Conservation (phyloP, 306 rosid species). For the Chamaecrista fasciculata region DNA sequence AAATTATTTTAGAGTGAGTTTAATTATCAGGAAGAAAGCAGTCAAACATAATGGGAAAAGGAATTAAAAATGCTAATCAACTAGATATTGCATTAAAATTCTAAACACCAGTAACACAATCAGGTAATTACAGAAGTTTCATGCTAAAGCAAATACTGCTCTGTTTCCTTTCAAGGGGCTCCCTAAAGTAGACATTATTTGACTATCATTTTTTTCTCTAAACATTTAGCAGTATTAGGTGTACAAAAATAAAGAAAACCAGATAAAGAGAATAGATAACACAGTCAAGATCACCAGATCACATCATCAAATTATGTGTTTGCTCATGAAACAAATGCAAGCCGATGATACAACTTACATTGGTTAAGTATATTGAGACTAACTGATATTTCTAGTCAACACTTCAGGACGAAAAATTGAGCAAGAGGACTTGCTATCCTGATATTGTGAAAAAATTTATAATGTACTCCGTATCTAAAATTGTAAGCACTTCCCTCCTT, state of each 20-base stretch:
- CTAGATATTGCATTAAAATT: not conserved
- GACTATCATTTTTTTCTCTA: not conserved
- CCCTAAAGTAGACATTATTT: not conserved
- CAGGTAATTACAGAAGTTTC: not conserved
- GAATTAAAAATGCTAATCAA: not conserved
- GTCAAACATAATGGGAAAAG: conserved; percentile 3
- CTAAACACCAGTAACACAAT: not conserved
- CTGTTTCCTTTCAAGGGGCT: not conserved
- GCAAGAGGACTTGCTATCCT: not conserved
- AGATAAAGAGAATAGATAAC: not conserved
- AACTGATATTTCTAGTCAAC: not conserved
- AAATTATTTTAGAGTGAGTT: conserved; percentile 26
- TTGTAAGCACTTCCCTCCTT: not conserved
- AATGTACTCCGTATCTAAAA: not conserved
- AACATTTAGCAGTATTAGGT: not conserved
- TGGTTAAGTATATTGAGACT: not conserved
- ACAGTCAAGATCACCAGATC: conserved; percentile 3
- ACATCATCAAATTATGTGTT: conserved; percentile 2
- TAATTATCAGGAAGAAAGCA: not conserved
- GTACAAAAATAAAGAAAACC: not conserved
- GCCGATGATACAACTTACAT: conserved; percentile 10
- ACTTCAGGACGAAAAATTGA: not conserved
- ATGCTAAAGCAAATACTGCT: not conserved
- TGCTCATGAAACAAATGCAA: conserved; percentile 8
- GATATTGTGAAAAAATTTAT: not conserved